Percentiles rank a stretch among this genome's conserved stretches.
Conservation (phyloP, 1,284 basidiomycete species). For the Cryptococcus jaspeensis region DNA sequence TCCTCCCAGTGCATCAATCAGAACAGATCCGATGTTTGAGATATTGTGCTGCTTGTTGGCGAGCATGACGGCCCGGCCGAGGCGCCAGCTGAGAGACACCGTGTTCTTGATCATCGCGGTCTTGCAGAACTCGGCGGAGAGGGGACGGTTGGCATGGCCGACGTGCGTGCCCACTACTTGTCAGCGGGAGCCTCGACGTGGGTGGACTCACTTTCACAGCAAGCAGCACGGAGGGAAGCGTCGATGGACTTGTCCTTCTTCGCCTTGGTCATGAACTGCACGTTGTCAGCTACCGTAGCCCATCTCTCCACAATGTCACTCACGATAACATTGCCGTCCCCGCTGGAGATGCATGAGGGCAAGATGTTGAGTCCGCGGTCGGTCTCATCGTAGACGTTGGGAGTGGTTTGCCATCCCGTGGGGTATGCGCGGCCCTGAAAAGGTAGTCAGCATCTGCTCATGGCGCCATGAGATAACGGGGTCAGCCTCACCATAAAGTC, state of each 20-base stretch:
- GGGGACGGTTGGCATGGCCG: slow-evolving; percentile 24
- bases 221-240: slow-evolving; percentile 28
- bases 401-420: slow-evolving; percentile 33
- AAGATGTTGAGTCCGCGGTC: slow-evolving; percentile 27
- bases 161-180: slow-evolving; percentile 21
- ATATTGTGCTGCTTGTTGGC: slow-evolving; percentile 52
- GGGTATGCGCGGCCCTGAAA: slow-evolving; percentile 26
- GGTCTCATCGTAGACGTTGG: slow-evolving; percentile 30
- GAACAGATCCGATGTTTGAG: slow-evolving; percentile 30
- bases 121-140: slow-evolving; percentile 18
- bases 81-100: slow-evolving; percentile 59
- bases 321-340: slow-evolving; percentile 32
- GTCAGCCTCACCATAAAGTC: slow-evolving; percentile 46
- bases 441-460: background rate
- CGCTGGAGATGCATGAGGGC: slow-evolving; percentile 27
- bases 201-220: slow-evolving; percentile 14
- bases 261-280: slow-evolving; percentile 29
- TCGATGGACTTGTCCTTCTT: slow-evolving; percentile 30
- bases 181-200: no score
- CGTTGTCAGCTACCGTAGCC: background rate
- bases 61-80: slow-evolving; percentile 55
- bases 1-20: slow-evolving; percentile 57
- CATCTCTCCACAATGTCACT: background rate
- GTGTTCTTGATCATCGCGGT: slow-evolving; percentile 50
- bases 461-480: background rate